A percentile compares a stretch with the other conserved stretches of the same genome.
These are phyloP conservation scores for Cornus florida DNA, from an alignment of 148 eudicot genomes.

Conservation along the genomic window DNA sequence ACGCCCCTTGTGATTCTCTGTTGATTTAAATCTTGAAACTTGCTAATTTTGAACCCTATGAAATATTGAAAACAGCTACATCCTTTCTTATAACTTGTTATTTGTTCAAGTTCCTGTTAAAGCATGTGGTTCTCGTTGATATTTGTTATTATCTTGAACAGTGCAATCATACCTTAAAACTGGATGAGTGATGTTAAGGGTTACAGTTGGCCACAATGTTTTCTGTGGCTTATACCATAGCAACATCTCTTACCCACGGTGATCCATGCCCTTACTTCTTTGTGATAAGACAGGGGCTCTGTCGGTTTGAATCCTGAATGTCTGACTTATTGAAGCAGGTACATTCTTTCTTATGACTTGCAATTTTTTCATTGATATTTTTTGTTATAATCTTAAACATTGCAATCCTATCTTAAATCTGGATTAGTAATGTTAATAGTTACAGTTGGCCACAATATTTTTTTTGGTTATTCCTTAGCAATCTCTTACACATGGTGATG, in stretches of 20 bases:
- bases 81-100: background rate
- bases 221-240: too few species aligned
- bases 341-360: background rate
- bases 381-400: too few species aligned
- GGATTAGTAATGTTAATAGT: background rate
- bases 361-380: background rate
- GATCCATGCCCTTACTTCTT: too few species aligned
- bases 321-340: too few species aligned
- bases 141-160: background rate
- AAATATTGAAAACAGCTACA: background rate
- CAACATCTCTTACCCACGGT: too few species aligned
- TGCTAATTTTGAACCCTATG: background rate
- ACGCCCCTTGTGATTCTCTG: too few species aligned
- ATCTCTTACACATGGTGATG: background rate
- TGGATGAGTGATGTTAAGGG: too few species aligned
- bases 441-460: background rate
- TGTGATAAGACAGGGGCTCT: too few species aligned
- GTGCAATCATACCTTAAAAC: too few species aligned
- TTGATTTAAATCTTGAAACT: background rate
- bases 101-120: background rate
- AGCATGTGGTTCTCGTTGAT: too few species aligned
- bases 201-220: too few species aligned
- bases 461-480: background rate
- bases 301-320: too few species aligned
- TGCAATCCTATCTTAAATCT: background rate